Base-by-base conservation (phyloP, 2,329 filamentous ascomycete species). In the Hypoxylon sp. region DNA sequence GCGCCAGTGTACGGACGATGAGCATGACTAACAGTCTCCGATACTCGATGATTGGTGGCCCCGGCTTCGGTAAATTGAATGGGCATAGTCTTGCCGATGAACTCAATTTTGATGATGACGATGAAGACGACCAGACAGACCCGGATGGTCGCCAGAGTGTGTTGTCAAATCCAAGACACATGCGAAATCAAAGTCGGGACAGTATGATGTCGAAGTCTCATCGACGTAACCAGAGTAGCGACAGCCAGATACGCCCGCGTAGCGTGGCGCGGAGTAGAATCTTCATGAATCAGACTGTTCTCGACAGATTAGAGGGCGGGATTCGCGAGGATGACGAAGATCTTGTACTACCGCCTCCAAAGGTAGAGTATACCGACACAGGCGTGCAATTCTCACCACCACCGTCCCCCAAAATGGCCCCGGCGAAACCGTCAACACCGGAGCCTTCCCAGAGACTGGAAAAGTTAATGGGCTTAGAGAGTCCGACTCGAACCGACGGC, bases 21-120 rank as follows among this genome's bases (percentile, higher is more conserved):
- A 90, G 89, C 68, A 79, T 88, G 75, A 78, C 88, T 69, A 79
- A 87, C 79, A 78, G 86, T 68, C 80, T 90, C 55, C 84, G 90
- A 20, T 90, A 87, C 66, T 95, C 91, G 2, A 74, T 87, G 16
- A 75, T 89, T 55, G 86, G 79, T 56, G 78, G 80, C n/a, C 71
- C 74, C 5, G 80, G 78, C 3, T 70, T 75, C 7, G 72, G 75
- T 13, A 87, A 86, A 65, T 66, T 75, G 3, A 85, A 84, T 62
- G 89, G 88, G 1, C 72, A 91, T 51, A 96, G 88, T 56, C 78
- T 99, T 29, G 94, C 94, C 0, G 92, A 97, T 63, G 94, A 99
- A 73, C 80, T 99, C 45, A 87, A 90, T 55, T 89, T 96, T 55
- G 90, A 92, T 49, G 90, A 92, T 49, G 88, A 89, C 54, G 89